These are phyloP conservation scores for Rhodamnia rubescens DNA, from an alignment of 345 rosid species.

Conservation along the genomic window DNA sequence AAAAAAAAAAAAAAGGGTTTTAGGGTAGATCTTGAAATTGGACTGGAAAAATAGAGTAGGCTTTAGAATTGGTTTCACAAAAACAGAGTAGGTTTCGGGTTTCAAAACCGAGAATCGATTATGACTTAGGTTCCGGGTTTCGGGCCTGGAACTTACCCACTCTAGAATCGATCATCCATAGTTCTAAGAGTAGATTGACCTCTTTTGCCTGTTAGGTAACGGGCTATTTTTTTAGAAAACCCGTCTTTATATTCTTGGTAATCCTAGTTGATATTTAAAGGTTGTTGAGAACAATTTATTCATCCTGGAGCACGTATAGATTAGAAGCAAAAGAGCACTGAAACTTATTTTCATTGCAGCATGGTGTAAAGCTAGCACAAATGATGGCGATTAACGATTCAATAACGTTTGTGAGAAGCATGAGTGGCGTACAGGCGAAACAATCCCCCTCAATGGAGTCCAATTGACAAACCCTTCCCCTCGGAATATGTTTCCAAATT, in stretches of 20 bases:
- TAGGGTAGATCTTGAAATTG: too few relatives aligned
- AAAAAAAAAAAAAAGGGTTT: too few relatives aligned
- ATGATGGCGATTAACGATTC: background rate
- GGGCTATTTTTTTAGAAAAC: background rate
- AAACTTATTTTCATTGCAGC: background rate
- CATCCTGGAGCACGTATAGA: background rate
- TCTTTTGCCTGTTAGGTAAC: background rate
- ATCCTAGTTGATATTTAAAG: background rate
- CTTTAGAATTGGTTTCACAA: too few relatives aligned
- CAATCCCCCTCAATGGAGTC: background rate
- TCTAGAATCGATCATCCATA: too few relatives aligned
- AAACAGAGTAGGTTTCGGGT: too few relatives aligned
- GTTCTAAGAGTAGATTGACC: background rate
- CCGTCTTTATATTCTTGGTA: background rate
- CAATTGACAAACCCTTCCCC: background rate
- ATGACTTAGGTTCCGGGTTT: too few relatives aligned
- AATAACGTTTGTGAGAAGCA: background rate
- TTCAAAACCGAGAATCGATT: too few relatives aligned
- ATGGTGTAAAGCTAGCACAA: background rate
- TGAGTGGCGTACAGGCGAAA: background rate
- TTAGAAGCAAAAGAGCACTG: background rate
- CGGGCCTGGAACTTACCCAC: too few relatives aligned
- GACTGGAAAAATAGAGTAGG: too few relatives aligned
- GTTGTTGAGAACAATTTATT: background rate
- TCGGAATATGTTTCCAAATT: background rate